These are phyloP conservation scores for Candolleomyces aberdarensis DNA, from an alignment of 768 basidiomycete species.

Conservation along the genomic window DNA sequence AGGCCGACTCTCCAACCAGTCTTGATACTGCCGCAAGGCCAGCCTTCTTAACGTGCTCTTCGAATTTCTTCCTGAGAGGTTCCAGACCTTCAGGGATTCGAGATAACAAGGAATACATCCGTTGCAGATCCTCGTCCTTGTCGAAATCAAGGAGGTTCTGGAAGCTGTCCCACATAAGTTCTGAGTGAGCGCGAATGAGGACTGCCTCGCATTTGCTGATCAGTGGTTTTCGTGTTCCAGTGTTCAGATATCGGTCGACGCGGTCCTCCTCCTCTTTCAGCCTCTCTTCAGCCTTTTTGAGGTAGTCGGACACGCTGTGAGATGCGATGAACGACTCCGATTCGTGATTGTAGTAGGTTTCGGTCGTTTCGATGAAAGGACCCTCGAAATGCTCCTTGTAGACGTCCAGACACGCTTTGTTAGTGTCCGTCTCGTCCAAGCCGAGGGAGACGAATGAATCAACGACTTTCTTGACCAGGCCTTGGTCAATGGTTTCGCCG, in stretches of 20 bases:
- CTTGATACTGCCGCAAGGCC: slow-evolving; percentile 86
- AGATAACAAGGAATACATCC: slow-evolving; percentile 95
- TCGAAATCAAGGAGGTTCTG: slow-evolving; percentile 90
- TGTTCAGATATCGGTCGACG: slow-evolving; percentile 92
- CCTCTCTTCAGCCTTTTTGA: slow-evolving; percentile 94
- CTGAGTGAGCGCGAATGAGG: slow-evolving; percentile 86
- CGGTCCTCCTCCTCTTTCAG: slow-evolving; percentile 94
- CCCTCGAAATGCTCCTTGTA: slow-evolving; percentile 92
- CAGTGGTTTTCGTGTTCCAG: slow-evolving; percentile 83
- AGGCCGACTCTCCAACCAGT: slow-evolving; percentile 78
- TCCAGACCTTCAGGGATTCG: slow-evolving; percentile 93
- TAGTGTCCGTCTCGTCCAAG: slow-evolving; percentile 85
- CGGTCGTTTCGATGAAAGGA: slow-evolving; percentile 86
- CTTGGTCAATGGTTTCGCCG: slow-evolving; percentile 93
- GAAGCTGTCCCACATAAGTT: slow-evolving; percentile 95
- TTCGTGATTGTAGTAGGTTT: slow-evolving; percentile 91
- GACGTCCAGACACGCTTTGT: slow-evolving; percentile 92
- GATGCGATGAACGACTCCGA: slow-evolving; percentile 89
- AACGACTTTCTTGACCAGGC: slow-evolving; percentile 93
- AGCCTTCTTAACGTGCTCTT: slow-evolving; percentile 91
- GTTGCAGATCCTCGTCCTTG: slow-evolving; percentile 92
- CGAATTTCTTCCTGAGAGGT: slow-evolving; percentile 90
- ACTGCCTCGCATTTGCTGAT: slow-evolving; percentile 89
- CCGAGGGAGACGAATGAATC: slow-evolving; percentile 96
- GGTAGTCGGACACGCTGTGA: slow-evolving; percentile 92